Percentiles rank a stretch among this genome's conserved stretches.
Conservation (phyloP, 1,139 yeast genomes). For the Scheffersomyces stambukii region DNA sequence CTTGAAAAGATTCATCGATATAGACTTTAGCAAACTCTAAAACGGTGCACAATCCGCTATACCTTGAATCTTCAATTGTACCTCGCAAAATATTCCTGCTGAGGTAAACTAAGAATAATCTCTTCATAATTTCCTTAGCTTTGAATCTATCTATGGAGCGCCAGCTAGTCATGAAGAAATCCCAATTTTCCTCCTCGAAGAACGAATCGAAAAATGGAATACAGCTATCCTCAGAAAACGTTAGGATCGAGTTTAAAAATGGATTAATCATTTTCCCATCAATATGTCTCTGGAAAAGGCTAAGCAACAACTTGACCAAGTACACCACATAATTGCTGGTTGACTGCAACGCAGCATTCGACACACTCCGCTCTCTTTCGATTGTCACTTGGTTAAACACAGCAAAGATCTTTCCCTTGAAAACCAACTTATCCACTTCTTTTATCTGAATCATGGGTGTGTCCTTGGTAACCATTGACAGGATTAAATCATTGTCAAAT, state of each 20-base stretch:
- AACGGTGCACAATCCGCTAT: slow-evolving; percentile 8
- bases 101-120: too few relatives aligned
- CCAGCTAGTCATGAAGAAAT: slow-evolving; percentile 14
- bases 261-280: slow-evolving; percentile 13
- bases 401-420: slow-evolving; percentile 29
- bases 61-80: slow-evolving; percentile 4
- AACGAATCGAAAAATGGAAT: slow-evolving; percentile 20
- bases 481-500: slow-evolving; percentile 16
- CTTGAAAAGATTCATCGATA: slow-evolving; percentile 13
- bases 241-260: slow-evolving; percentile 21
- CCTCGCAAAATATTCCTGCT: too few relatives aligned
- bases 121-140: slow-evolving; percentile 15
- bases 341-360: slow-evolving; percentile 13
- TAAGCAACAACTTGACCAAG: slow-evolving; percentile 15
- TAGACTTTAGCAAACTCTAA: slow-evolving; percentile 11
- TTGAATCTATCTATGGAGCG: slow-evolving; percentile 25
- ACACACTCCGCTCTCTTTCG: slow-evolving; percentile 4
- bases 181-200: slow-evolving; percentile 20
- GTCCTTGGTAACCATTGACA: slow-evolving; percentile 9
- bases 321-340: slow-evolving; percentile 20
- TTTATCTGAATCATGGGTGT: slow-evolving; percentile 14
- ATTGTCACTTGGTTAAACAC: slow-evolving; percentile 20
- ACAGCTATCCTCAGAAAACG: slow-evolving; percentile 17
- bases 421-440: slow-evolving; percentile 36
- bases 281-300: slow-evolving; percentile 8